Conservation (phyloP, 768 basidiomycete genomes). For the Naganishia randhawae region DNA sequence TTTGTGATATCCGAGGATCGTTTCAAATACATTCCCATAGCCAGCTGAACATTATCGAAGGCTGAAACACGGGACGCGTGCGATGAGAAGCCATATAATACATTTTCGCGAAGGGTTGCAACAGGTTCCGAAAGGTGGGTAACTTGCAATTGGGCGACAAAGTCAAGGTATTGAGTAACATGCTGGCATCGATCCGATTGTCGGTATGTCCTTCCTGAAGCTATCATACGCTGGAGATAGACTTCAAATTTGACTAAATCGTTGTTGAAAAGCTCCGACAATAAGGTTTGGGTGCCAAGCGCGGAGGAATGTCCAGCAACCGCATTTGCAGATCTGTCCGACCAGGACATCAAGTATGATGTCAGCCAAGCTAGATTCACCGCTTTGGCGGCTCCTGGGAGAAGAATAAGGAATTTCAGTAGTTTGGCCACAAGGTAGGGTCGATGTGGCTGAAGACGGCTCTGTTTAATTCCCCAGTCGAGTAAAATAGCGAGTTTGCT, state of each 20-base stretch:
- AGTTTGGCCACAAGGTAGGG: conserved; percentile 1
- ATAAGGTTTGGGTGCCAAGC: neutral
- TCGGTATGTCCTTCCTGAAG: neutral
- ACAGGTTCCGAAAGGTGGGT: neutral
- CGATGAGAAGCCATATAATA: neutral
- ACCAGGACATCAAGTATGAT: conserved; percentile 11
- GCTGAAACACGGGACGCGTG: neutral
- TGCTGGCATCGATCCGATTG: neutral
- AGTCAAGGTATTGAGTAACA: neutral
- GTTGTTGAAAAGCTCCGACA: conserved; percentile 6
- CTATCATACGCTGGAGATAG: conserved; percentile 16
- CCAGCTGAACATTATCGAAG: neutral
- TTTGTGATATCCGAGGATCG: neutral
- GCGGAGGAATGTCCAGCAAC: neutral
- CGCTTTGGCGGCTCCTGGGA: neutral
- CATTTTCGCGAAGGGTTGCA: conserved; percentile 1
- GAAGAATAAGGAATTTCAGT: neutral
- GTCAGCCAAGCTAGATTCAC: neutral
- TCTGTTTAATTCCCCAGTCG: neutral
- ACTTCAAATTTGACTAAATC: neutral
- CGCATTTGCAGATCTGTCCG: neutral
- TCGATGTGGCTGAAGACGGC: conserved; percentile 6
- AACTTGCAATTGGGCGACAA: neutral
- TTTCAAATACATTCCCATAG: neutral
- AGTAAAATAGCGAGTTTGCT: conserved; percentile 1